Conservation (phyloP, 2,329 filamentous ascomycete genomes). For the Chaetomium sp. region DNA sequence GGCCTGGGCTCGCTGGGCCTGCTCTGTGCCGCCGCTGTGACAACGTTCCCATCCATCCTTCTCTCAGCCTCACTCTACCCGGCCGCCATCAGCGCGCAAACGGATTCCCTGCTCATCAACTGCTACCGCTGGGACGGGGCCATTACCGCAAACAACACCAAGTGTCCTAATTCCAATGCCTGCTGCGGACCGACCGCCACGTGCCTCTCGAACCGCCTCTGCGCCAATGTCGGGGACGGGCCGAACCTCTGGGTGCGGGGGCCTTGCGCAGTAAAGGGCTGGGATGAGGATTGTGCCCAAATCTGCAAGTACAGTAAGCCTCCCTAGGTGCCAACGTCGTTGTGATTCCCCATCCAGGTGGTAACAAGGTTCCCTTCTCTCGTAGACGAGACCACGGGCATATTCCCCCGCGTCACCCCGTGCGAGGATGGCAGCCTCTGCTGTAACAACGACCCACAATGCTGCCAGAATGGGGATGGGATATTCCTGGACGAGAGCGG, state of each 20-base stretch:
- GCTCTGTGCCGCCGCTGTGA: background rate
- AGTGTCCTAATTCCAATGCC: constrained; percentile 28
- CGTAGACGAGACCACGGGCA: constrained; percentile 17
- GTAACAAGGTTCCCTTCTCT: background rate
- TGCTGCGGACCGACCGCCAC: constrained; percentile 26
- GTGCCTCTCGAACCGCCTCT: constrained; percentile 30
- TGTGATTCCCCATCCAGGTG: background rate
- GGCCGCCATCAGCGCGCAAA: background rate
- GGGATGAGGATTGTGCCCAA: constrained; percentile 25
- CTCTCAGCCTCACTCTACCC: background rate
- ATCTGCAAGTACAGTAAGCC: constrained; percentile 29
- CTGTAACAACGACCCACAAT: constrained; percentile 1
- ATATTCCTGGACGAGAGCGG: constrained; percentile 14
- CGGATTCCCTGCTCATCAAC: constrained; percentile 14
- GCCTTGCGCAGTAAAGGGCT: constrained; percentile 23
- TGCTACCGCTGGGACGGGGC: constrained; percentile 23
- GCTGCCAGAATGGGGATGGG: constrained; percentile 5
- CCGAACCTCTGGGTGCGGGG: constrained; percentile 22
- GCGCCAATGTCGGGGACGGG: constrained; percentile 18
- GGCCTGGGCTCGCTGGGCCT: background rate
- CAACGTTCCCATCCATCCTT: background rate
- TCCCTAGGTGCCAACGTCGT: background rate
- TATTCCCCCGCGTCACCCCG: constrained; percentile 25
- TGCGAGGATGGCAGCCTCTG: constrained; percentile 16
- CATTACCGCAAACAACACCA: constrained; percentile 18